Evolutionary conservation across 495 filamentous ascomycete genomes (phyloP).

Genomic region (Penicillium goetzii): DNA sequence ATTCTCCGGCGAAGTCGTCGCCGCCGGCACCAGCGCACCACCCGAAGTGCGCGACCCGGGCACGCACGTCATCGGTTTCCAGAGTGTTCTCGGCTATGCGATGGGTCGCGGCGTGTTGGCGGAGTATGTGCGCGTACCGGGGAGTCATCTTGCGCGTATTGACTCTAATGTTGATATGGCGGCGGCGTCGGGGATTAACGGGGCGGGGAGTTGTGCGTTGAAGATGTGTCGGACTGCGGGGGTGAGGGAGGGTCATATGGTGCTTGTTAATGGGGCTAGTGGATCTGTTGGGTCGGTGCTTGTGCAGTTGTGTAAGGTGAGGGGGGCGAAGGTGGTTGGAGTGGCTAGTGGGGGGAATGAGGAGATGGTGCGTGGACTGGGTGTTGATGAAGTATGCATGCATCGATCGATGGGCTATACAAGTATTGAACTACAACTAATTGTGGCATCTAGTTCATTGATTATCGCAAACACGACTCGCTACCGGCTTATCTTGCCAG

Average conservation of each 20-base stretch:
- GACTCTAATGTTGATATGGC: constrained; percentile 25
- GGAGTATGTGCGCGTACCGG: constrained; percentile 25
- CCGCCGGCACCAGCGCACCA: constrained; percentile 19
- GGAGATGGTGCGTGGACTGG: constrained; percentile 28
- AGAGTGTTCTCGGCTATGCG: constrained; percentile 16
- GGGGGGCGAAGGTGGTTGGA: constrained; percentile 29
- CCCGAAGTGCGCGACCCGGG: constrained; percentile 19
- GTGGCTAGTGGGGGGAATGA: constrained; percentile 34
- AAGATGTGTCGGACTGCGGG: constrained; percentile 32
- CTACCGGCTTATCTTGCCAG: constrained; percentile 31
- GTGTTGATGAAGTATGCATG: constrained; percentile 28
- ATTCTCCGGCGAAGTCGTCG: constrained; percentile 25
- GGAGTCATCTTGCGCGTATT: constrained; percentile 18
- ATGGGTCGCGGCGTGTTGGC: constrained; percentile 24
- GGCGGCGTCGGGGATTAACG: constrained; percentile 29
- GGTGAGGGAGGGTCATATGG: constrained; percentile 29
- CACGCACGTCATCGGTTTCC: constrained; percentile 23
- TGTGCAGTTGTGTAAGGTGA: constrained; percentile 31
- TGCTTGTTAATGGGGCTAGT: constrained; percentile 34
- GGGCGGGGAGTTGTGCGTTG: constrained; percentile 28
- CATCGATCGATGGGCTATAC: neutral
- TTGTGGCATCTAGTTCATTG: constrained; percentile 34
- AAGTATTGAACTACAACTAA: constrained; percentile 9
- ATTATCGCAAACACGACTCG: constrained; percentile 35
- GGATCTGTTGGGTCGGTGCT: constrained; percentile 30